Conservation (phyloP, 2,329 filamentous ascomycete species). For the Ophiocordyceps camponoti-rufipedis region DNA sequence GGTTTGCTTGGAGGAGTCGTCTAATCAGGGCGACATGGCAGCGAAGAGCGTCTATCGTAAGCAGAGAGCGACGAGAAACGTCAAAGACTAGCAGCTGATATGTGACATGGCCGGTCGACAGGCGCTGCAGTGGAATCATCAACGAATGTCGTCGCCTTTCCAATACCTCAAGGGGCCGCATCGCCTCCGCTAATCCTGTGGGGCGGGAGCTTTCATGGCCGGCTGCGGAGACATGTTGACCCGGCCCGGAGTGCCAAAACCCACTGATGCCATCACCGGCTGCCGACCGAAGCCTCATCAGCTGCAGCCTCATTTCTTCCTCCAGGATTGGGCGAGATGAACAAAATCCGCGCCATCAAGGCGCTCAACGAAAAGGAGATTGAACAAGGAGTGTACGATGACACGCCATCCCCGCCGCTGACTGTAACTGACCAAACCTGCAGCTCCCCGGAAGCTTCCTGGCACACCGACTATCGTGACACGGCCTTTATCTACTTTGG, state of each 20-base stretch:
- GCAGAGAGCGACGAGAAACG: background rate
- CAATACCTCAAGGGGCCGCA: background rate
- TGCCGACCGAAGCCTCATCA: background rate
- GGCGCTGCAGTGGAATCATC: background rate
- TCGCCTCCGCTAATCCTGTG: background rate
- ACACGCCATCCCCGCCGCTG: background rate
- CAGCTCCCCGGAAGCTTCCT: constrained; percentile 71
- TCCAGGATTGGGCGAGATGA: constrained; percentile 39
- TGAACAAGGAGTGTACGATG: constrained; percentile 58
- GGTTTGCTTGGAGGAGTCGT: background rate
- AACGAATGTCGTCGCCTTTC: background rate
- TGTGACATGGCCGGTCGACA: background rate
- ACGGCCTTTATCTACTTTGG: constrained; percentile 96
- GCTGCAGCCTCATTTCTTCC: background rate
- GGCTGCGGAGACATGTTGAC: background rate
- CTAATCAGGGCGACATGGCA: background rate
- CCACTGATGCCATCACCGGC: background rate
- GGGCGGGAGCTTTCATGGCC: background rate
- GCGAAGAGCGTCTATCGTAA: background rate
- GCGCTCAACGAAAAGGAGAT: constrained; percentile 89
- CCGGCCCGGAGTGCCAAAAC: background rate
- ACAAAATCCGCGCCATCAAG: constrained; percentile 82
- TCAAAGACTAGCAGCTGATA: background rate
- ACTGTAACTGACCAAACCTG: constrained; percentile 8
- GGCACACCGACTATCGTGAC: constrained; percentile 95